Percentiles rank a stretch among this genome's conserved stretches.
Evolutionary conservation across 768 basidiomycete genomes (phyloP).

Genomic region (Boletus vinaceobasis): DNA sequence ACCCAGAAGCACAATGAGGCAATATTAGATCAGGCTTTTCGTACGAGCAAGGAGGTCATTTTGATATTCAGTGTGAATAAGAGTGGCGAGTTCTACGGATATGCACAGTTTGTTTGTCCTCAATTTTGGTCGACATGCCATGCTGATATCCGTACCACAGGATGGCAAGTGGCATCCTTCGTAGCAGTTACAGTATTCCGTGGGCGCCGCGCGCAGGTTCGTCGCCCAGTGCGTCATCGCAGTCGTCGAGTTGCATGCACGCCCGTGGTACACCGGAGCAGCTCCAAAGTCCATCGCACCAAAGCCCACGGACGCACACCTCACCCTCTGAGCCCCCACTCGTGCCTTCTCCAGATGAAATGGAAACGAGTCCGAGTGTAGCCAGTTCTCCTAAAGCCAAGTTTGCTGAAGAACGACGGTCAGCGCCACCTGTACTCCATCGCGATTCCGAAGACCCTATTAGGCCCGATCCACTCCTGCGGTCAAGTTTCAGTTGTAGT

Average conservation of each 20-base stretch:
- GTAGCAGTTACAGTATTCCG: conserved; percentile 46
- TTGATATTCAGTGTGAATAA: conserved; percentile 93
- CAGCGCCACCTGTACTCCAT: conserved; percentile 56
- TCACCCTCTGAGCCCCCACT: conserved; percentile 35
- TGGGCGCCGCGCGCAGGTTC: conserved; percentile 52
- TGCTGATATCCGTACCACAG: conserved; percentile 25
- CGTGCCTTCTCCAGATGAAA: conserved; percentile 5
- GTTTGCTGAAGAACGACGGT: conserved; percentile 22
- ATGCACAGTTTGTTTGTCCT: conserved; percentile 58
- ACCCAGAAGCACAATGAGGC: conserved; percentile 93
- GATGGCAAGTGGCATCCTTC: conserved; percentile 66
- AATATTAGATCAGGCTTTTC: conserved; percentile 86
- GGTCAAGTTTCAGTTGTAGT: conserved; percentile 22
- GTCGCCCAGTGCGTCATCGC: conserved; percentile 15
- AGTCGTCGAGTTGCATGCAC: not conserved
- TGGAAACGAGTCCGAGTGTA: not conserved
- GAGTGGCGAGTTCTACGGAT: conserved; percentile 93
- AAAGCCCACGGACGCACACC: conserved; percentile 25
- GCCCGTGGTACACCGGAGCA: conserved; percentile 14
- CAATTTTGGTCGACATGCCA: not conserved
- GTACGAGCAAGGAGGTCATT: conserved; percentile 85
- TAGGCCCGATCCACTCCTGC: conserved; percentile 25
- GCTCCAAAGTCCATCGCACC: not conserved
- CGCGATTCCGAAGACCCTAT: conserved; percentile 31
- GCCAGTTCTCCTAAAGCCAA: not conserved